These are phyloP conservation scores for Fusarium lyarnte DNA, from an alignment of 2,329 filamentous ascomycete genomes.

Conservation along the genomic window DNA sequence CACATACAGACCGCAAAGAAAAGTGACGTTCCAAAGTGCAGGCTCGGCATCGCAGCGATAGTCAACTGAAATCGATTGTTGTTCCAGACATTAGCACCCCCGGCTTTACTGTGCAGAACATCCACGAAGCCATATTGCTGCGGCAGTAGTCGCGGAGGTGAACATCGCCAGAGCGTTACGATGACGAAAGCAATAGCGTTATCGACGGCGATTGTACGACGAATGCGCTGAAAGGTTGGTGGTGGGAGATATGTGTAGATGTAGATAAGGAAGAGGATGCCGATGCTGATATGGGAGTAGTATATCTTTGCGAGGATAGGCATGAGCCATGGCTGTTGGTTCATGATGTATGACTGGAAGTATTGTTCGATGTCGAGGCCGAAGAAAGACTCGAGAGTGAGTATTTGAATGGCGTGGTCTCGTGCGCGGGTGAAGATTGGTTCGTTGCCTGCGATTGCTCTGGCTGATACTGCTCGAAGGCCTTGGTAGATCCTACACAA, in stretches of 20 bases:
- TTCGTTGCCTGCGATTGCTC: slow-evolving; percentile 51
- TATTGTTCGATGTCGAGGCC: slow-evolving; percentile 53
- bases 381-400: slow-evolving; percentile 50
- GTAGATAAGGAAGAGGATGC: slow-evolving; percentile 58
- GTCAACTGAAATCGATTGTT: slow-evolving; percentile 58
- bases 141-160: slow-evolving; percentile 59
- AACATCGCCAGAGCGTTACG: slow-evolving; percentile 58
- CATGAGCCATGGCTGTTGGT: slow-evolving; percentile 50
- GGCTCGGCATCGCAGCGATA: slow-evolving; percentile 60
- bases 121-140: slow-evolving; percentile 58
- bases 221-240: slow-evolving; percentile 52
- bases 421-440: slow-evolving; percentile 51
- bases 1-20: slow-evolving; percentile 49
- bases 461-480: slow-evolving; percentile 54
- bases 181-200: slow-evolving; percentile 60
- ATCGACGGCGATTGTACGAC: slow-evolving; percentile 58
- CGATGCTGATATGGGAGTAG: slow-evolving; percentile 57
- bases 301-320: slow-evolving; percentile 54
- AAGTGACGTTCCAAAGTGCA: slow-evolving; percentile 57
- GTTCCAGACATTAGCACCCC: slow-evolving; percentile 50
- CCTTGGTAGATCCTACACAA: slow-evolving; percentile 53
- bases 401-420: slow-evolving; percentile 53
- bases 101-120: slow-evolving; percentile 50
- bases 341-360: slow-evolving; percentile 53
- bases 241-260: slow-evolving; percentile 56